Evolutionary conservation across 1,284 basidiomycete genomes (phyloP), one percentile per base, ranked within the genome.

Genomic region (Xanthoconium separans): DNA sequence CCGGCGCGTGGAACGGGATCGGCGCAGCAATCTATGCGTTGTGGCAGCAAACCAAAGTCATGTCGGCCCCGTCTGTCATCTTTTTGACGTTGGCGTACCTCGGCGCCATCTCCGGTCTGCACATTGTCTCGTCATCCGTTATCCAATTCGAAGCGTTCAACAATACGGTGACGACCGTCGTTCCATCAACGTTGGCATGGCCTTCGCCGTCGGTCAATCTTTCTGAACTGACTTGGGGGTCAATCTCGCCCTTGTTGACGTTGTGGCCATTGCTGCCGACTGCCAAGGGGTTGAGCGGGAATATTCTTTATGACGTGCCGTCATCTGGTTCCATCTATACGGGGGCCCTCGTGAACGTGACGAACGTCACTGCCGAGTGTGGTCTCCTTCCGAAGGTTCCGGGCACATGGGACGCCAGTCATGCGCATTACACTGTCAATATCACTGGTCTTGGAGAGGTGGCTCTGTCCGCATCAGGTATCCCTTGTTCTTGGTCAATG

Each of bases 221-320:
- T 12, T 41, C 40, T 24, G 20, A 13, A 8, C 40, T 41, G 15
- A 7, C 20, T 15, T 41, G 40, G 22, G 20, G 22, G 22, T 15
- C 58, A 54, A 5, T 30, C 65, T 27, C 39, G 4, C 39, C 50
- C 9, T 15, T 51, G 18, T 37, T 43, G 9, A 5, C 24, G 18
- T 7, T 53, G 9, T 53, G 50, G 43, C 43, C 47, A 33, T 27
- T 42, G 2, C 18, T 62, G 0, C 4, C 58, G 12, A 44, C 51
- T 40, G 46, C 43, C 0, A 53, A 51, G 7, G 61, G 60, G 4
- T 24, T 65, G 16, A 16, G 22, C 29, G 51, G 51, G 1, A 62
- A 24, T 11, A 43, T 24, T 4, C 10, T 65, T 1, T 62, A 52
- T 49, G 61, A 62, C 18, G 41, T 54, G 0, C 50, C 61, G 24